A percentile compares a stretch with the other conserved stretches of the same genome.
phyloP scores from a whole-genome alignment of 306 rosid genomes.

The Glycyrrhiza uralensis region DNA sequence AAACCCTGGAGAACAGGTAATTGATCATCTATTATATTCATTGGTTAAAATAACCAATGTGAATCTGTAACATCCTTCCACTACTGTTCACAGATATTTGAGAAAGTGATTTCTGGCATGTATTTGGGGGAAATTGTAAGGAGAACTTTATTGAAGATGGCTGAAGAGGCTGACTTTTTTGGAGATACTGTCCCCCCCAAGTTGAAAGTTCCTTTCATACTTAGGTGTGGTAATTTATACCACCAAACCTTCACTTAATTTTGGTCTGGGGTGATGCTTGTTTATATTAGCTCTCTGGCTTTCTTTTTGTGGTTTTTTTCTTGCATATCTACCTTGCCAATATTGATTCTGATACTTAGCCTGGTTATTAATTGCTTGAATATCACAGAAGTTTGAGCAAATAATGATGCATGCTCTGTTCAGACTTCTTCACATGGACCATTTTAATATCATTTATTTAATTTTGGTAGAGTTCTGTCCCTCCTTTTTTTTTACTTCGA shows the following conservation, averaged over 20 bases:
- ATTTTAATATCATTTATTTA: background rate
- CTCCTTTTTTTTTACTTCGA: background rate
- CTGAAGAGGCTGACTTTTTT: slow-evolving; percentile 80
- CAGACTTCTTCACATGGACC: background rate
- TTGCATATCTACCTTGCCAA: background rate
- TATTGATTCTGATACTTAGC: slow-evolving; percentile 5
- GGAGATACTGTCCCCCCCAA: slow-evolving; percentile 79
- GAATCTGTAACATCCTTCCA: slow-evolving; percentile 26
- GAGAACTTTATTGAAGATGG: slow-evolving; percentile 68
- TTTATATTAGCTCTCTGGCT: background rate
- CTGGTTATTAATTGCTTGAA: background rate
- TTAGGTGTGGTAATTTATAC: slow-evolving; percentile 45
- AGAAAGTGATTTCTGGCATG: slow-evolving; percentile 91
- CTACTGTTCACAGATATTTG: slow-evolving; percentile 64
- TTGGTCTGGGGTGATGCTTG: background rate
- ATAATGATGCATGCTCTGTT: background rate
- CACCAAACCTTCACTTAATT: background rate
- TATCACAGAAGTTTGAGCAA: background rate
- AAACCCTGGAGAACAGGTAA: slow-evolving; percentile 94
- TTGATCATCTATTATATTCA: background rate
- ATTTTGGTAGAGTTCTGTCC: background rate
- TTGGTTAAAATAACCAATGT: background rate
- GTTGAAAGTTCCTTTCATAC: slow-evolving; percentile 64
- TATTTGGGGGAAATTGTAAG: slow-evolving; percentile 82
- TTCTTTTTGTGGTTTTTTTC: background rate